Evolutionary conservation across 108 stramenopile genomes (phyloP).

Genomic region (Cylindrotheca fusiformis): DNA sequence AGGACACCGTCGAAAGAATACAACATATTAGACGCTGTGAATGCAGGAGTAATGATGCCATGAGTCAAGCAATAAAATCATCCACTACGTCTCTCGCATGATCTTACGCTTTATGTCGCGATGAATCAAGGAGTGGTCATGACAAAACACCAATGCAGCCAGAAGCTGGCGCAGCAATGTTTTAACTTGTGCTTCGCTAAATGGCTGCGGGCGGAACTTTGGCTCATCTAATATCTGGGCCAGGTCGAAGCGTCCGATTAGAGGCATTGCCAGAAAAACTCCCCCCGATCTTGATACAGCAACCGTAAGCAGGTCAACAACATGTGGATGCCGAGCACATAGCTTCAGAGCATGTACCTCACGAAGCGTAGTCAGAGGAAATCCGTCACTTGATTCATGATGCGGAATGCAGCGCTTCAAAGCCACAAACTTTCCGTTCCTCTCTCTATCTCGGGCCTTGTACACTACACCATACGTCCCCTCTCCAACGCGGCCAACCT

Average conservation of each 20-base stretch:
- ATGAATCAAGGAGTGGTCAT: slow-evolving; percentile 63
- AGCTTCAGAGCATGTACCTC: slow-evolving; percentile 67
- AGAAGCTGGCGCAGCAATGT: slow-evolving; percentile 58
- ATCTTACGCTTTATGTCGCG: slow-evolving; percentile 84
- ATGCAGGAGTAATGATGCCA: no score
- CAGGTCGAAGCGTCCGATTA: no score
- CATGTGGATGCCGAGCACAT: slow-evolving; percentile 48
- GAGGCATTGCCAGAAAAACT: slow-evolving; percentile 78
- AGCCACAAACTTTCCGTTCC: slow-evolving; percentile 52
- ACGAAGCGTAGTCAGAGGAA: slow-evolving; percentile 77
- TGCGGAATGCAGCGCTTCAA: slow-evolving; percentile 81
- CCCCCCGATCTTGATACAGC: slow-evolving; percentile 60
- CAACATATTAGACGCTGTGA: slow-evolving; percentile 74
- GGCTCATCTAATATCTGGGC: slow-evolving; percentile 64
- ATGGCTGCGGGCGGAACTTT: slow-evolving; percentile 40
- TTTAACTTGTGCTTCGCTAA: slow-evolving; percentile 61
- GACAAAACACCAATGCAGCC: slow-evolving; percentile 60
- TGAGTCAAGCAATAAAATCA: no score
- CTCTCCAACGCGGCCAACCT: slow-evolving; percentile 92
- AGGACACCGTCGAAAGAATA: slow-evolving; percentile 52
- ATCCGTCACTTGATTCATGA: slow-evolving; percentile 82
- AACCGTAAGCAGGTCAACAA: slow-evolving; percentile 57
- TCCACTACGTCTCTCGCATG: no score
- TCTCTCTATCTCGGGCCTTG: slow-evolving; percentile 76
- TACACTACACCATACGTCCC: slow-evolving; percentile 99